A percentile compares a stretch with the other conserved stretches of the same genome.
Evolutionary conservation across 2,329 filamentous ascomycete genomes (phyloP).

Genomic region (Niveomyces coronatus): DNA sequence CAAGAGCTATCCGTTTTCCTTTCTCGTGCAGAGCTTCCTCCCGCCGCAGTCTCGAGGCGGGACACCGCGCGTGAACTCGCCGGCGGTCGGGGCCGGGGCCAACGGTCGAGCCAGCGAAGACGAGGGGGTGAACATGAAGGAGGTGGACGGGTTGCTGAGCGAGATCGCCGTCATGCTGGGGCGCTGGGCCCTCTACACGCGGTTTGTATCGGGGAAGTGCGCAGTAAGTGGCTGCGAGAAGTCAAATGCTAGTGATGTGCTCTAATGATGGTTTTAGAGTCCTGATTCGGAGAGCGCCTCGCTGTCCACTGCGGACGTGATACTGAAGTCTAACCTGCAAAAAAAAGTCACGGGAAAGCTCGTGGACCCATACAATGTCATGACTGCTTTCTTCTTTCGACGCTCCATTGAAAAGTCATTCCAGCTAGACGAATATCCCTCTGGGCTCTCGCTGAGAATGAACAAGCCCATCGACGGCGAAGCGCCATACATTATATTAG

Average conservation of each 20-base stretch:
- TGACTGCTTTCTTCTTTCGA: conserved; percentile 95
- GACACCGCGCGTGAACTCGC: conserved; percentile 64
- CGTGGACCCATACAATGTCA: conserved; percentile 71
- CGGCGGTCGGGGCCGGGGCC: conserved; percentile 48
- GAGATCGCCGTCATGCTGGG: conserved; percentile 90
- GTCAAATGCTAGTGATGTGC: not conserved
- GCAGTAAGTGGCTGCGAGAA: conserved; percentile 43
- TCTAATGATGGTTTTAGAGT: conserved; percentile 30
- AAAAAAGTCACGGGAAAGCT: conserved; percentile 70
- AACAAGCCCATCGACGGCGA: conserved; percentile 63
- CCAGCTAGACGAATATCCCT: conserved; percentile 82
- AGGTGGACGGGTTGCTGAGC: conserved; percentile 76
- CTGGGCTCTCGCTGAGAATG: conserved; percentile 66
- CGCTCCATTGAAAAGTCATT: conserved; percentile 96
- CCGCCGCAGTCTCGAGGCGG: conserved; percentile 55
- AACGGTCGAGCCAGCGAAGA: conserved; percentile 64
- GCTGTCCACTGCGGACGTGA: conserved; percentile 59
- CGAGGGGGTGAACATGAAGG: conserved; percentile 92
- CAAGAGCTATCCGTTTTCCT: conserved; percentile 96
- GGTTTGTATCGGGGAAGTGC: conserved; percentile 82
- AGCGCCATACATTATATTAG: conserved; percentile 84
- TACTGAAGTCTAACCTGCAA: conserved; percentile 68
- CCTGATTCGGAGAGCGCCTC: conserved; percentile 42
- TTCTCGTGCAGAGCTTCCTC: conserved; percentile 88
- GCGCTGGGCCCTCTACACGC: conserved; percentile 84